Evolutionary conservation across 805 yeast species (phyloP), one percentile per base, ranked within the genome.

Genomic region (Starmera amethionina): DNA sequence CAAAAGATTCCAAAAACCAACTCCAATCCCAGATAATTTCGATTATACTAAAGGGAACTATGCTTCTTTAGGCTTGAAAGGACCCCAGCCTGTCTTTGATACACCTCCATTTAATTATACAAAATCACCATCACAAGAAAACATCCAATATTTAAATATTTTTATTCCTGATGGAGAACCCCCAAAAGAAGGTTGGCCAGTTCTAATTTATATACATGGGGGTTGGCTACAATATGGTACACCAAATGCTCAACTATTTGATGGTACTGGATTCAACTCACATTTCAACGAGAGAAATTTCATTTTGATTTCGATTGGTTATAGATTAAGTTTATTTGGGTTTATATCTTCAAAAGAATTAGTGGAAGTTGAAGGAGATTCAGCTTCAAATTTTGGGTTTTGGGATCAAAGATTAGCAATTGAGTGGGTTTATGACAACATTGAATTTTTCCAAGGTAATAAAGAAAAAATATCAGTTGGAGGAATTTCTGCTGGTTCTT

Each of bases 401-500:
- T 65, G 67, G 63, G 78, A 73, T 50, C 78, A 70, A 50, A 52
- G 65, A 37, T 42, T 56, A 30, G 75, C 70, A 1, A 48, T 72
- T 5, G 63, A 65, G 46, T 73, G 78, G 79, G 63, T 63, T 4
- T 58, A 60, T 36, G 46, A 57, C 40, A 54, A 69, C 48, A 71
- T 73, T 41, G 40, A 42, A 18, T 50, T 63, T 35, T 69, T 72
- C 50, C 75, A 76, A 14, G 77, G 77, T 28, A 66, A 73, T 48
- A 56, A 66, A 0, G 55, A 55, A 12, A 51, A 54, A 32, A 58
- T 73, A 25, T 63, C 75, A 0, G 53, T 70, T 29, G 61, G 66
- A 30, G 78, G 78, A 8, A 58, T 70, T 35, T 60, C 69, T 30
- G 73, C 77, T 5, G 79, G 78, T 6, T 60, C 67, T 12, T 60